Evolutionary conservation across 805 yeast species (phyloP), one percentile per base, ranked within the genome.

Genomic region (Pichia eremophila): DNA sequence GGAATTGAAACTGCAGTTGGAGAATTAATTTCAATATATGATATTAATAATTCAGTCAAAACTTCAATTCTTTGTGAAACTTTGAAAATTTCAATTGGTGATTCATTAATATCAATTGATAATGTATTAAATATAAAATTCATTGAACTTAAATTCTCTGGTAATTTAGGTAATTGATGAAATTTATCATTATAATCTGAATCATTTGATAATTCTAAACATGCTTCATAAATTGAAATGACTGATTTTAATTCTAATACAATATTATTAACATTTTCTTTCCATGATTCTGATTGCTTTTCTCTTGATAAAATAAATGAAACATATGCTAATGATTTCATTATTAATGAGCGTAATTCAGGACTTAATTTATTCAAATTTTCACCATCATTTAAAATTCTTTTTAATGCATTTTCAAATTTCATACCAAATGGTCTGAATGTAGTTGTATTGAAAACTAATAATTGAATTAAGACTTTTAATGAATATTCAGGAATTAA

Each of bases 391-490:
- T 50, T 58, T 37, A 72, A 62, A 49, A 76, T 58, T 7, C 53
- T 54, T 10, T 67, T 49, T 31, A 81, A 63, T 31, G 69, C 73
- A 12, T 59, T 62, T 55, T 80, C 79, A 53, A 76, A 78, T 55
- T 79, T 82, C 49, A 78, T 74, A 5, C 83, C 83, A 65, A 73
- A 82, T 14, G 95, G 95, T 62, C 90, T 77, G 59, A 86, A 85
- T 2, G 95, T 83, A 2, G 93, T 85, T 1, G 95, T 75, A 57
- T 87, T 84, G 48, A 74, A 67, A 39, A 64, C 60, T 34, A 83
- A 66, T 27, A 82, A 58, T 32, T 62, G 66, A 50, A 67, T 65
- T 48, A 77, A 57, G 15, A 73, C 60, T 14, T 70, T 69, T 31
- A 77, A 57, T 27, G 69, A 60, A 27, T 60, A 55, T 18, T 65